Conservation (phyloP, 495 filamentous ascomycete genomes). For the Bathelium albidoporum region DNA sequence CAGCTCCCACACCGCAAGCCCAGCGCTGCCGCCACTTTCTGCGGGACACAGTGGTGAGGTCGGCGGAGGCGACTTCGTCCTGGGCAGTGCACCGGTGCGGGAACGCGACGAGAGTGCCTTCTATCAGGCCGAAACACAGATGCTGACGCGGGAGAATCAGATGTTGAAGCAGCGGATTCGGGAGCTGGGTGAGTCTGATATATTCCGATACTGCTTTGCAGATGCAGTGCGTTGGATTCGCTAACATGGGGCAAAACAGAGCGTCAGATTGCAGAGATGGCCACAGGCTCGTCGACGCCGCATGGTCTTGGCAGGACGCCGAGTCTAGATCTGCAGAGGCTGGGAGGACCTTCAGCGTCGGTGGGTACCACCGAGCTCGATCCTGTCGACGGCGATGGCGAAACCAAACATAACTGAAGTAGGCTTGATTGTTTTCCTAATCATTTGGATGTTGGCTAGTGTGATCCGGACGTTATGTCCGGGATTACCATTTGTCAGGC, state of each 20-base stretch:
- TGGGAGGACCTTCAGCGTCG: neutral
- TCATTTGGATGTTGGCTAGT: neutral
- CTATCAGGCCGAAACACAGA: constrained; percentile 87
- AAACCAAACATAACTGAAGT: neutral
- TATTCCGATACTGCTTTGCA: neutral
- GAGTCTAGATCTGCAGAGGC: neutral
- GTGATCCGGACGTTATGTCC: neutral
- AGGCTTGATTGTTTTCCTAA: neutral
- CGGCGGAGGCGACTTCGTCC: constrained; percentile 14
- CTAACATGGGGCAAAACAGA: neutral
- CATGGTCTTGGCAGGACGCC: neutral
- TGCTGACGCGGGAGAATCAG: constrained; percentile 80
- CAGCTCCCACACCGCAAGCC: neutral
- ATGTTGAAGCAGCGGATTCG: constrained; percentile 79
- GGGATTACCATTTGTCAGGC: neutral
- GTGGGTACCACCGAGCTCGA: neutral
- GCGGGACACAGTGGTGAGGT: constrained; percentile 8
- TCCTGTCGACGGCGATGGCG: neutral
- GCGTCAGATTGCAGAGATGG: neutral
- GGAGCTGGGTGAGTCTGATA: constrained; percentile 54
- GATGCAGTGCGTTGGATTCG: neutral
- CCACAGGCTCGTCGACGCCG: neutral
- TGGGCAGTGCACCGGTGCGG: constrained; percentile 3
- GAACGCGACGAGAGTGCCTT: constrained; percentile 70
- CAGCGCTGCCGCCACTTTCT: neutral